A percentile compares a stretch with the other conserved stretches of the same genome.
phyloP scores from a whole-genome alignment of 176 grass and related monocot species.

The Metroxylon sagu region DNA sequence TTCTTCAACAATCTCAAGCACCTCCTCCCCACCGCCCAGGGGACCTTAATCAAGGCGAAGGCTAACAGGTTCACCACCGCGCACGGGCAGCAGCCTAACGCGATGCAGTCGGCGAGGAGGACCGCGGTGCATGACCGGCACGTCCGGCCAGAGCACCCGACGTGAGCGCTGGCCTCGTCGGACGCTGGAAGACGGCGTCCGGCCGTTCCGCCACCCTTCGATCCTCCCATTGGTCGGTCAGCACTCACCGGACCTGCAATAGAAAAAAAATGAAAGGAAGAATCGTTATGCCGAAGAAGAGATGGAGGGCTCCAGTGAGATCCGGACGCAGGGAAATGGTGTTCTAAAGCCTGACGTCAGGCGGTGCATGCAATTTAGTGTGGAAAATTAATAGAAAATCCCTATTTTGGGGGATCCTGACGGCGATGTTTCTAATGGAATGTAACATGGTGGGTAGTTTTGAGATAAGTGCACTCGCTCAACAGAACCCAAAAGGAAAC shows the following conservation, averaged over 20 bases:
- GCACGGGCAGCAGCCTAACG: conserved; percentile 75
- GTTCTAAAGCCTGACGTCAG: no score
- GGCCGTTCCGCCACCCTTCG: conserved; percentile 20
- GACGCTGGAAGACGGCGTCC: conserved; percentile 30
- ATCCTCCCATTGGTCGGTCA: conserved; percentile 15
- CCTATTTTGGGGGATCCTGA: no score
- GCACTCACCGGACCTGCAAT: neutral
- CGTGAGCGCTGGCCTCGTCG: conserved; percentile 8
- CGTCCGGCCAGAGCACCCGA: conserved; percentile 33
- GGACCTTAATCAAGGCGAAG: conserved; percentile 65
- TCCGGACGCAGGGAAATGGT: no score
- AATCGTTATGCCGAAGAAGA: neutral
- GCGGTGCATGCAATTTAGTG: no score
- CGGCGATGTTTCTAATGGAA: no score
- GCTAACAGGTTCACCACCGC: conserved; percentile 60
- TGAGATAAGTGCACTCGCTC: no score
- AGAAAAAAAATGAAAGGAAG: neutral
- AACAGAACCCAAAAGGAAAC: no score
- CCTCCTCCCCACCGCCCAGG: conserved; percentile 52
- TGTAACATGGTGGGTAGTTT: no score
- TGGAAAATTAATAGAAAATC: no score
- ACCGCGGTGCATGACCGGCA: conserved; percentile 64
- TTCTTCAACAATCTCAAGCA: conserved; percentile 30
- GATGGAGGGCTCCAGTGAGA: neutral
- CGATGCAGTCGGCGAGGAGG: conserved; percentile 61